Percentiles rank a stretch among this genome's conserved stretches.
Conservation (phyloP, 139 green algal species). For the Trebouxia sp. region DNA sequence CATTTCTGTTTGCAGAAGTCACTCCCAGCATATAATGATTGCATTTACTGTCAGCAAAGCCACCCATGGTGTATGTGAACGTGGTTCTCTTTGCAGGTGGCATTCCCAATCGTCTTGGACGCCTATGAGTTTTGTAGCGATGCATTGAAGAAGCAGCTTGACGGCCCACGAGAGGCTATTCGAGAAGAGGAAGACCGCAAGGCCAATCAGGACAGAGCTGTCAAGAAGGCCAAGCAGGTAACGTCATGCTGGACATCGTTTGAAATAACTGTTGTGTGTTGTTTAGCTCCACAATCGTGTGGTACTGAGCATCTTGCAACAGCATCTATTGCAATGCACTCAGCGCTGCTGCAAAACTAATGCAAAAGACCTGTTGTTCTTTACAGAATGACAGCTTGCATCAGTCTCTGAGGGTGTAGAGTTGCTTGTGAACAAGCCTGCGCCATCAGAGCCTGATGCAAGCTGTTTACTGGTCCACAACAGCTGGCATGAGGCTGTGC, state of each 20-base stretch:
- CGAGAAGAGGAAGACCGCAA: constrained; percentile 57
- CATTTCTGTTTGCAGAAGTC: no score
- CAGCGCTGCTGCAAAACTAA: no score
- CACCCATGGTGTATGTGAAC: no score
- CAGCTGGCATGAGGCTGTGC: no score
- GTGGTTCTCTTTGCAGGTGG: constrained; percentile 62
- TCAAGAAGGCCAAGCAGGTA: constrained; percentile 30
- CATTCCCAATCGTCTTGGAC: constrained; percentile 89
- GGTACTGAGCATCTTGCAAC: no score
- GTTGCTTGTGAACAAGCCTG: background rate
- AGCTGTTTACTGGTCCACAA: no score
- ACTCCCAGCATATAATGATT: no score
- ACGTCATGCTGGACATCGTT: background rate
- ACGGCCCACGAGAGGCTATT: constrained; percentile 63
- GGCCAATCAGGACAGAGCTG: constrained; percentile 40
- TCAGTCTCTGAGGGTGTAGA: background rate
- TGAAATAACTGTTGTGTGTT: background rate
- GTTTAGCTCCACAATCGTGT: no score
- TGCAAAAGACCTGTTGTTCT: no score
- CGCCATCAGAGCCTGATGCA: no score
- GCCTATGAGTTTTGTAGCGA: constrained; percentile 90
- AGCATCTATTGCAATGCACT: no score
- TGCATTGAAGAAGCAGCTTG: constrained; percentile 82
- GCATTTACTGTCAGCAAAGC: no score
- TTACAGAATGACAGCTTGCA: background rate